A percentile compares a stretch with the other conserved stretches of the same genome.
Conservation (phyloP, 2,329 filamentous ascomycete genomes). For the Penicillium sp. region DNA sequence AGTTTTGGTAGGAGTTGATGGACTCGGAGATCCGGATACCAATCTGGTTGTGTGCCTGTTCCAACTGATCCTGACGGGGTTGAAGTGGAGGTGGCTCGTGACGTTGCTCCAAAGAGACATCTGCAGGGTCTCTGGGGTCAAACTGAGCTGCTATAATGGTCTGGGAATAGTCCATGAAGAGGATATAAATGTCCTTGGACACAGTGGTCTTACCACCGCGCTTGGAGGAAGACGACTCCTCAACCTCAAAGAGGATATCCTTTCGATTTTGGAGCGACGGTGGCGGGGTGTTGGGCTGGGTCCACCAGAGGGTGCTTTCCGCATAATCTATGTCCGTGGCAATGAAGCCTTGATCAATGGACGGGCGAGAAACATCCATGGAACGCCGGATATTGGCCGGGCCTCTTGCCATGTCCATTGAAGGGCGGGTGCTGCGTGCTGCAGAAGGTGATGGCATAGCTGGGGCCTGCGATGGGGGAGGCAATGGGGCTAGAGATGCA, state of each 20-base stretch:
- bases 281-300: conserved; percentile 73
- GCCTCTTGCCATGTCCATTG: conserved; percentile 63
- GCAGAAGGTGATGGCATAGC: conserved; percentile 47
- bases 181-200: conserved; percentile 78
- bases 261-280: conserved; percentile 78
- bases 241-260: conserved; percentile 79
- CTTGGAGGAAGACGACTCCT: conserved; percentile 71
- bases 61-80: conserved; percentile 89
- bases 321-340: conserved; percentile 84
- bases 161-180: conserved; percentile 96
- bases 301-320: conserved; percentile 79
- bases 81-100: conserved; percentile 80
- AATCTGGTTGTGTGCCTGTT: conserved; percentile 77
- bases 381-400: conserved; percentile 59
- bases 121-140: conserved; percentile 70
- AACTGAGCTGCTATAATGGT: conserved; percentile 81
- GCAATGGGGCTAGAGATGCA: conserved; percentile 49
- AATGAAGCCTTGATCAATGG: conserved; percentile 77
- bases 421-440: conserved; percentile 54
- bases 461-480: conserved; percentile 36
- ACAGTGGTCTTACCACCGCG: conserved; percentile 70
- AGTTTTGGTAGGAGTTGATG: conserved; percentile 71
- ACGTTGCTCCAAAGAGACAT: conserved; percentile 76
- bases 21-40: conserved; percentile 75
- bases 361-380: conserved; percentile 72